Base-by-base conservation (phyloP, 352 stramenopile genomes). In the Globisporangium yorkense region DNA sequence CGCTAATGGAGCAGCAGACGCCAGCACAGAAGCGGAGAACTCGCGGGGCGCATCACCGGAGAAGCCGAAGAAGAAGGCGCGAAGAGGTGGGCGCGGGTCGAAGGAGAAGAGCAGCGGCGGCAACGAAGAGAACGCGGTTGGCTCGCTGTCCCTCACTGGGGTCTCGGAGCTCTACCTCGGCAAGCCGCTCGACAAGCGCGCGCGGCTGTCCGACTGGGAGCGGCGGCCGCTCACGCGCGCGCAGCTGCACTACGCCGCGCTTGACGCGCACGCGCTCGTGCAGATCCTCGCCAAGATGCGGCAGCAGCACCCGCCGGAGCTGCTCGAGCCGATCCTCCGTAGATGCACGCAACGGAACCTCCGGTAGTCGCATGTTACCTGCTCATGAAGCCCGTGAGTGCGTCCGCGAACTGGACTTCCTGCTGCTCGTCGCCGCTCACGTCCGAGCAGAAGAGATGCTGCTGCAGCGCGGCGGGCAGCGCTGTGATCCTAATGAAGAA, bases 181-280 rank as follows among this genome's bases (percentile, higher is more conserved):
- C 7, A 77, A 85, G 16, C 76, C 81, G 15, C 65, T 93, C 1
- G 84, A 91, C 60, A 93, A 93, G 41, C 72, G 81, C 21, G 61
- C 57, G 9, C 77, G 80, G 31, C 88, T 93, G 71, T 90, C 84
- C 3, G 68, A 93, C 68, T 92, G 80, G 80, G 71, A 90, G 58
- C 76, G 69, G 6, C 77, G 83, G 0, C 83, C 83, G 27, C 74
- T 92, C 2, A 83, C 77, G 9, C 75, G 62, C 31, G 75, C 77
- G 6, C 83, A 91, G 55, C 60, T 90, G 20, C 64, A 84, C 21
- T 92, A 92, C 29, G 83, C 83, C 2, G 83, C 83, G 27, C 58
- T 92, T 33, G 83, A 92, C 58, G 80, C 83, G 29, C 65, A 80
- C 21, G 80, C 88, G 41, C 69, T 92, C 8, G 69, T 91, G 35